Percentiles rank a stretch among this genome's conserved stretches.
Conservation (phyloP, 768 basidiomycete species). For the Leucocoprinus sp. region DNA sequence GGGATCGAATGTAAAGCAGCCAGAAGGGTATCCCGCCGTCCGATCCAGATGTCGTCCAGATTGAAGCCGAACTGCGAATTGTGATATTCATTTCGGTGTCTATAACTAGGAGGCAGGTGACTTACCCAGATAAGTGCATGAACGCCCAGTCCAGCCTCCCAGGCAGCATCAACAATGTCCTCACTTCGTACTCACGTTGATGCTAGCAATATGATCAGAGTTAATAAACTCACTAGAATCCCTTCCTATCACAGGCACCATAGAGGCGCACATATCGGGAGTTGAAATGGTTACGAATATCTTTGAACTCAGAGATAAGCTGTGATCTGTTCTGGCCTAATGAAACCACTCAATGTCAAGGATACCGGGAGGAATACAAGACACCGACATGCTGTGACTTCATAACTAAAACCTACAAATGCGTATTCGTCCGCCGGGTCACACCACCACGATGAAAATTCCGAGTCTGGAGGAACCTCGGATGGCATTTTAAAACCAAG, state of each 20-base stretch:
- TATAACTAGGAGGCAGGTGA: neutral
- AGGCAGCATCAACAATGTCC: constrained; percentile 48
- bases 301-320: constrained; percentile 40
- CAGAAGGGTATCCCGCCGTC: constrained; percentile 36
- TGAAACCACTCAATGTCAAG: neutral
- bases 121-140: constrained; percentile 56
- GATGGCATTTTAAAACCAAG: constrained; percentile 42
- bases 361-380: neutral
- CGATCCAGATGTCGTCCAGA: constrained; percentile 32
- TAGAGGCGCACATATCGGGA: constrained; percentile 47
- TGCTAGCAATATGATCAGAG: neutral
- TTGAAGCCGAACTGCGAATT: constrained; percentile 28
- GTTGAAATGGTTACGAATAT: constrained; percentile 43
- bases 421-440: constrained; percentile 45
- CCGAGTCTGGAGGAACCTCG: constrained; percentile 22
- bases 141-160: constrained; percentile 42
- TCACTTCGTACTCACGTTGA: constrained; percentile 20
- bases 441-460: constrained; percentile 45
- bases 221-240: constrained; percentile 24
- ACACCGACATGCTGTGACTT: constrained; percentile 44
- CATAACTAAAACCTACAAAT: constrained; percentile 61
- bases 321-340: constrained; percentile 40
- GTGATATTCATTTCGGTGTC: neutral
- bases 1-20: constrained; percentile 36
- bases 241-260: constrained; percentile 27